These are phyloP conservation scores for Furcasterigmium sp. DNA, from an alignment of 2,329 filamentous ascomycete genomes.

Conservation along the genomic window DNA sequence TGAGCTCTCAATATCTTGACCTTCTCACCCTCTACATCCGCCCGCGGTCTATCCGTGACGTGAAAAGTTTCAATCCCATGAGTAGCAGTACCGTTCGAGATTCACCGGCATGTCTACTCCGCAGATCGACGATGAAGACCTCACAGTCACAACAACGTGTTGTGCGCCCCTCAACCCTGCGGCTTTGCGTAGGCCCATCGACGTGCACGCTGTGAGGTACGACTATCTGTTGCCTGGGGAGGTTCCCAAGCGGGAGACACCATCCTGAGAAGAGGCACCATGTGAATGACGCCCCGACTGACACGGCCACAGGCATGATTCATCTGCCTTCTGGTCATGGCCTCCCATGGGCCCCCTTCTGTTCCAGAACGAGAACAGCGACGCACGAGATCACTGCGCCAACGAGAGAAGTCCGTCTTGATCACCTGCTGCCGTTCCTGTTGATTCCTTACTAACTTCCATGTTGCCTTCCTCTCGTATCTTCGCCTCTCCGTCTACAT, in stretches of 20 bases:
- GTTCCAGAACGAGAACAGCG: slow-evolving; percentile 69
- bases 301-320: slow-evolving; percentile 16
- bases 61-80: too few species aligned
- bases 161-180: slow-evolving; percentile 29
- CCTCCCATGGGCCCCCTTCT: slow-evolving; percentile 64
- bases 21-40: neutral
- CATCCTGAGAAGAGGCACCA: too few species aligned
- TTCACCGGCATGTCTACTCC: slow-evolving; percentile 2
- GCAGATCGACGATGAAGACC: slow-evolving; percentile 29
- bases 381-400: slow-evolving; percentile 73
- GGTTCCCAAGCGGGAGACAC: too few species aligned
- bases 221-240: slow-evolving; percentile 3
- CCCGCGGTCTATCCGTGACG: too few species aligned
- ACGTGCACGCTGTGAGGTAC: slow-evolving; percentile 36
- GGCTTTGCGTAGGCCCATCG: slow-evolving; percentile 34
- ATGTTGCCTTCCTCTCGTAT: slow-evolving; percentile 88
- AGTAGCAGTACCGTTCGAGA: too few species aligned
- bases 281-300: too few species aligned
- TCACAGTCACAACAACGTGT: slow-evolving; percentile 24
- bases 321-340: slow-evolving; percentile 49
- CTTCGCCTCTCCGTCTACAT: slow-evolving; percentile 86
- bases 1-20: neutral
- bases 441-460: too few species aligned
- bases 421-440: too few species aligned
- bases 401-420: slow-evolving; percentile 64